phyloP scores from a whole-genome alignment of 768 basidiomycete genomes.

The Trametes meyenii region DNA sequence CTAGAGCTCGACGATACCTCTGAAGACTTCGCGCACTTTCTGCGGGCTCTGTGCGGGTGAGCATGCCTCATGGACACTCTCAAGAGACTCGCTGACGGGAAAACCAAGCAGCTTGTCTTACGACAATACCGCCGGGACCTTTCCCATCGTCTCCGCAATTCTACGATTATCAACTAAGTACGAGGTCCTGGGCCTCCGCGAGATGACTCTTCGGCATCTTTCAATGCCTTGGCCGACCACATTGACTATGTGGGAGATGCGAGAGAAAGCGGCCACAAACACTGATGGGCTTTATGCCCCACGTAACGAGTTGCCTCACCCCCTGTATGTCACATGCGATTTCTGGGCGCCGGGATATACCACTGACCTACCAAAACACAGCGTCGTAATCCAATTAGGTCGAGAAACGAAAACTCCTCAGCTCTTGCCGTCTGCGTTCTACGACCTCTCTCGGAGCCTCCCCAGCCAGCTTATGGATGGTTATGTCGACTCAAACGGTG shows the following conservation, averaged over 20 bases:
- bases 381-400: slow-evolving; percentile 69
- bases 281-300: slow-evolving; percentile 56
- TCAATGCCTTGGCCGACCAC: slow-evolving; percentile 59
- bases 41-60: slow-evolving; percentile 62
- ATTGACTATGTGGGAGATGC: slow-evolving; percentile 65
- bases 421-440: slow-evolving; percentile 76
- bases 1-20: slow-evolving; percentile 57
- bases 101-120: slow-evolving; percentile 4
- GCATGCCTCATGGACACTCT: not conserved
- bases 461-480: slow-evolving; percentile 65
- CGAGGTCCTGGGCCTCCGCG: slow-evolving; percentile 57
- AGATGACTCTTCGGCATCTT: slow-evolving; percentile 57
- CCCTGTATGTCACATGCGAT: slow-evolving; percentile 52
- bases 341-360: slow-evolving; percentile 6
- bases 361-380: slow-evolving; percentile 30
- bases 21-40: slow-evolving; percentile 58
- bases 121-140: slow-evolving; percentile 37
- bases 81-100: too few relatives aligned
- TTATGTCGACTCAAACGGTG: slow-evolving; percentile 41
- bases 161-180: slow-evolving; percentile 69
- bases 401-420: slow-evolving; percentile 55
- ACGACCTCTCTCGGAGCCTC: slow-evolving; percentile 72
- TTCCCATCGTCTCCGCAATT: slow-evolving; percentile 55
- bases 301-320: slow-evolving; percentile 60
- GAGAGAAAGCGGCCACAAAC: slow-evolving; percentile 61